Conservation (phyloP, 2,329 filamentous ascomycete genomes). For the Davidsoniella virescens region DNA sequence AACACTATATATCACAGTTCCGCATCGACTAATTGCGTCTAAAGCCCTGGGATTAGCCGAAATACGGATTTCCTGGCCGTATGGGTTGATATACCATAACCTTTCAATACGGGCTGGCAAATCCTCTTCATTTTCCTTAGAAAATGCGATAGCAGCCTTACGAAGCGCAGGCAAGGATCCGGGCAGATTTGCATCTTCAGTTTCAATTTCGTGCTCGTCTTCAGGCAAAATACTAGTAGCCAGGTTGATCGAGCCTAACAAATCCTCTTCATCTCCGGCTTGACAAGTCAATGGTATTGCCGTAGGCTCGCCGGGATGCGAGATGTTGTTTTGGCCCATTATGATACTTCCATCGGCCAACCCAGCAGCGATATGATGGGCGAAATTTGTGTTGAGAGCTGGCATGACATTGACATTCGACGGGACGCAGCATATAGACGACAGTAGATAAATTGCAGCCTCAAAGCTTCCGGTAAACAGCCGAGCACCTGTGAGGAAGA, state of each 20-base stretch:
- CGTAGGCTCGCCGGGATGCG: conserved; percentile 59
- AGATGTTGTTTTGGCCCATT: conserved; percentile 84
- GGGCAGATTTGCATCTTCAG: conserved; percentile 68
- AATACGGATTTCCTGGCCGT: conserved; percentile 87
- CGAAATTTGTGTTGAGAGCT: conserved; percentile 88
- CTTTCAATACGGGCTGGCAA: conserved; percentile 61
- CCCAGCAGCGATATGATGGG: conserved; percentile 80
- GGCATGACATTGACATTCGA: conserved; percentile 64
- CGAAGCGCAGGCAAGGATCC: conserved; percentile 67
- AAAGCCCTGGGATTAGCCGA: conserved; percentile 69
- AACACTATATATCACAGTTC: conserved; percentile 74
- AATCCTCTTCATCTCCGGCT: conserved; percentile 9
- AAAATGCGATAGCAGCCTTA: conserved; percentile 67
- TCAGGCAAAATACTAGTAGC: not conserved
- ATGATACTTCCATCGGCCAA: conserved; percentile 62
- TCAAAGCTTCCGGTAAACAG: conserved; percentile 89
- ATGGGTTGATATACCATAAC: conserved; percentile 96
- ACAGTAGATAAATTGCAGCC: conserved; percentile 77
- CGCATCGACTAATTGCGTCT: conserved; percentile 44
- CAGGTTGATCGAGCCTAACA: not conserved
- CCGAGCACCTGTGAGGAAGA: conserved; percentile 70
- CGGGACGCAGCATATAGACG: conserved; percentile 72
- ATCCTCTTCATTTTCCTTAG: conserved; percentile 59
- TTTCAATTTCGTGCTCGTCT: conserved; percentile 40
- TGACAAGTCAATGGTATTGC: conserved; percentile 19